Conservation (phyloP, 2,329 filamentous ascomycete species). For the Ceratocystis albifundus region DNA sequence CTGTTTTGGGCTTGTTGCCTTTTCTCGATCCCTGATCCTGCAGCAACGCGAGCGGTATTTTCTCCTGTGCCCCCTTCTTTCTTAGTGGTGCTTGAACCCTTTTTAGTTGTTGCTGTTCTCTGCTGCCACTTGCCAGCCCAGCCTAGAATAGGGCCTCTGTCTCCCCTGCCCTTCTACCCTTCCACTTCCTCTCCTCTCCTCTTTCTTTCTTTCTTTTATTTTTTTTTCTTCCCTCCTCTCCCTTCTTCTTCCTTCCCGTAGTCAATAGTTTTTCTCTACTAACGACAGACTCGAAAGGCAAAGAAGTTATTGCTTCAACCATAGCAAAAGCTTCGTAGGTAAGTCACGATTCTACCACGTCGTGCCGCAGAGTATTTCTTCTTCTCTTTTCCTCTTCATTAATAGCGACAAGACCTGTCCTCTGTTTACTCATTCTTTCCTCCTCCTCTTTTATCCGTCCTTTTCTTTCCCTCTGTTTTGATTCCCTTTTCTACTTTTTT, state of each 20-base stretch:
- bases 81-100: constrained; percentile 8
- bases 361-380: constrained; percentile 16
- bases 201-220: neutral
- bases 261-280: constrained; percentile 10
- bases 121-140: neutral
- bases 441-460: neutral
- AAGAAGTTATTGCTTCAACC: constrained; percentile 1
- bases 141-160: neutral
- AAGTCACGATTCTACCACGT: constrained; percentile 9
- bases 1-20: neutral
- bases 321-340: constrained; percentile 8
- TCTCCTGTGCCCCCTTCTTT: constrained; percentile 16
- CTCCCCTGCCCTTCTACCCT: neutral
- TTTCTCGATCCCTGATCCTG: constrained; percentile 15
- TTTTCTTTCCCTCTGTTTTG: constrained; percentile 8
- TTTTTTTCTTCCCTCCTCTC: constrained; percentile 4
- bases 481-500: neutral
- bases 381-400: constrained; percentile 13
- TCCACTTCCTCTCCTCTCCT: neutral
- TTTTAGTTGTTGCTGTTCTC: constrained; percentile 1
- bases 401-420: constrained; percentile 6
- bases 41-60: constrained; percentile 5
- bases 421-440: constrained; percentile 10
- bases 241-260: constrained; percentile 10
- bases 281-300: neutral